A percentile compares a stretch with the other conserved stretches of the same genome.
Conservation (phyloP, 73 alveolate genomes). For the Blepharisma stoltei region DNA sequence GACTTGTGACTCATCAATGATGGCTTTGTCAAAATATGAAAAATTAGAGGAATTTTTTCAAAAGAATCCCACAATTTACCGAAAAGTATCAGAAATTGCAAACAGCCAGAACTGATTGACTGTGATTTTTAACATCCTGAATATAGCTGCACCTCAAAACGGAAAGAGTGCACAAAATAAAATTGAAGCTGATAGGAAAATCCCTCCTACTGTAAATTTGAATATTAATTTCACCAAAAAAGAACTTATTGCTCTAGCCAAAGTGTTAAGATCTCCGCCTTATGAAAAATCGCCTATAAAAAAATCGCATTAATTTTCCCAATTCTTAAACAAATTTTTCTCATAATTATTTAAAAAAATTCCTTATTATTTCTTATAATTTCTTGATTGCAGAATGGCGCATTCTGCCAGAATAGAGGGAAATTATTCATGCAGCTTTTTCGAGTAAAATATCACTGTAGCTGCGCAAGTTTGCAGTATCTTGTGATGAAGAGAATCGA, state of each 20-base stretch:
- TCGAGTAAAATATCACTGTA: no score
- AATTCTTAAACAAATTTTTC: no score
- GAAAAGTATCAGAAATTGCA: background rate
- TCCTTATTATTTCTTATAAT: no score
- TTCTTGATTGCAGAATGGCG: no score
- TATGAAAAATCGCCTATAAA: no score
- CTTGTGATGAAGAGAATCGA: no score
- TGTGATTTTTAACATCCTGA: background rate
- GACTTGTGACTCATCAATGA: slow-evolving; percentile 23
- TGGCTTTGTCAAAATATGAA: background rate
- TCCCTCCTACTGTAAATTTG: background rate
- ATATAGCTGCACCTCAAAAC: background rate
- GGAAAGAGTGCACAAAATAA: background rate
- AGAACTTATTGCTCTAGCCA: slow-evolving; percentile 8
- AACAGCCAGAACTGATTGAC: background rate
- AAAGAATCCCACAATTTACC: background rate
- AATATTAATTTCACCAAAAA: background rate
- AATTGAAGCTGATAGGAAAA: slow-evolving; percentile 13
- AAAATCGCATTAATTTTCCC: no score
- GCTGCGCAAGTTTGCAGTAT: no score
- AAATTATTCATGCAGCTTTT: no score
- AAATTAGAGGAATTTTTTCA: slow-evolving; percentile 1
- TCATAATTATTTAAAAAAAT: no score
- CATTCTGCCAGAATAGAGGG: no score
- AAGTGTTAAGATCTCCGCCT: background rate